Conservation (phyloP, 169 alveolate species). For the Plasmodium ovale region DNA sequence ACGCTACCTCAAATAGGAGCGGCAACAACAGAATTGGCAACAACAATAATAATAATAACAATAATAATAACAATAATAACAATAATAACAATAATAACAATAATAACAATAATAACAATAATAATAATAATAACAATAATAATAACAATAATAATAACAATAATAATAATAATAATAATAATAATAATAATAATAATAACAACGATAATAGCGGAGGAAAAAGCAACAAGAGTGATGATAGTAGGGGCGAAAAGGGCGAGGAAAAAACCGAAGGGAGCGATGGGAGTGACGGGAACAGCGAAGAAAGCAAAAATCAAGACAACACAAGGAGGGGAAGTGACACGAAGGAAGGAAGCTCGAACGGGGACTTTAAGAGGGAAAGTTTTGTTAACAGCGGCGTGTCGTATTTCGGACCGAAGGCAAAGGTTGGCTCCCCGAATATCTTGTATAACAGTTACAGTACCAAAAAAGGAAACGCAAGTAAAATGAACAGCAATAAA, state of each 20-base stretch:
- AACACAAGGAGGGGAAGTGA: not conserved
- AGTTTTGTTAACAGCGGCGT: not conserved
- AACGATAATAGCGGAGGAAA: not conserved
- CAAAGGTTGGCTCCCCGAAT: not conserved
- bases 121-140: constrained; percentile 1
- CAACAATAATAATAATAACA: constrained; percentile 3
- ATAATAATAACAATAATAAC: not conserved
- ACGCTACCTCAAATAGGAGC: not conserved
- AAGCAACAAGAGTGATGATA: not conserved
- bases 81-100: not conserved
- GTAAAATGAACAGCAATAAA: not conserved
- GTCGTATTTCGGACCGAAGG: constrained; percentile 22
- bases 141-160: constrained; percentile 16
- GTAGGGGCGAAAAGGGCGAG: not conserved
- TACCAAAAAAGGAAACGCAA: not conserved
- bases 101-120: not conserved
- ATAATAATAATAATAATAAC: constrained; percentile 5
- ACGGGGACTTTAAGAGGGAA: not conserved
- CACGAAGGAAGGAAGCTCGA: not conserved
- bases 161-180: constrained; percentile 17
- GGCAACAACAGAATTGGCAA: not conserved
- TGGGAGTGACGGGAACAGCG: not conserved
- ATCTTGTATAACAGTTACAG: not conserved
- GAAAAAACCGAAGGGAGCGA: not conserved
- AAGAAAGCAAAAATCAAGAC: not conserved